These are phyloP conservation scores for Pestalotiopsis fici DNA, from an alignment of 2,329 filamentous ascomycete species.

Conservation along the genomic window DNA sequence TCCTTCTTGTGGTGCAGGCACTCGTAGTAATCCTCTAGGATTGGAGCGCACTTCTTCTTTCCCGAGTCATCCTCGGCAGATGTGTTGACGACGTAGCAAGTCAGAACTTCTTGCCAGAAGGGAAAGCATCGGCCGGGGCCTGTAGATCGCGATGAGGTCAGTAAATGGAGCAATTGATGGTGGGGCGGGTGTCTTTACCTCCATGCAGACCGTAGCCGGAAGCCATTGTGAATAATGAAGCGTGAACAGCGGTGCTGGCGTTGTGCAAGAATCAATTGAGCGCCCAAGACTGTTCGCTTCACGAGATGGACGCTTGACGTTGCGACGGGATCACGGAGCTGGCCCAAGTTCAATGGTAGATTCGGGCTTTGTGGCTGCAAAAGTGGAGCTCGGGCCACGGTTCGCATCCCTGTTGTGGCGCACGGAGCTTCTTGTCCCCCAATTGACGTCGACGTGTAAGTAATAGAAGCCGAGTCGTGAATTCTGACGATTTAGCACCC, in stretches of 20 bases:
- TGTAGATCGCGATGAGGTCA: constrained; percentile 30
- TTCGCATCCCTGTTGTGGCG: neutral
- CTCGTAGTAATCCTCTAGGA: constrained; percentile 97
- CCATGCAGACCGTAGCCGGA: constrained; percentile 82
- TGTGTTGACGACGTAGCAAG: constrained; percentile 96
- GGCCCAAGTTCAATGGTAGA: constrained; percentile 1
- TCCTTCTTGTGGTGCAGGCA: constrained; percentile 99
- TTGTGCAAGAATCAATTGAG: constrained; percentile 9
- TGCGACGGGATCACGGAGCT: constrained; percentile 12
- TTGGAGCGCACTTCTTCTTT: constrained; percentile 83
- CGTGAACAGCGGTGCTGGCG: constrained; percentile 5
- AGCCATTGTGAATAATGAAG: constrained; percentile 56
- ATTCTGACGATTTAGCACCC: neutral
- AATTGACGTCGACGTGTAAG: constrained; percentile 6
- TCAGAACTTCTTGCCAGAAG: constrained; percentile 99
- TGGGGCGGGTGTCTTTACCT: constrained; percentile 53
- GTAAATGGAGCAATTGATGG: constrained; percentile 13
- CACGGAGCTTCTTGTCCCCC: neutral
- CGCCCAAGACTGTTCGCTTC: constrained; percentile 6
- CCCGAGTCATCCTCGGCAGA: constrained; percentile 74
- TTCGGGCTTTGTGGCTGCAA: constrained; percentile 1
- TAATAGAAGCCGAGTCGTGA: neutral
- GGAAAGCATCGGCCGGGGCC: constrained; percentile 85
- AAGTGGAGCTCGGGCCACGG: constrained; percentile 8
- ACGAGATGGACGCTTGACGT: constrained; percentile 13